Percentiles rank a stretch among this genome's conserved stretches.
These are phyloP conservation scores for Penicillium sp. DNA, from an alignment of 2,329 filamentous ascomycete genomes.

Conservation along the genomic window DNA sequence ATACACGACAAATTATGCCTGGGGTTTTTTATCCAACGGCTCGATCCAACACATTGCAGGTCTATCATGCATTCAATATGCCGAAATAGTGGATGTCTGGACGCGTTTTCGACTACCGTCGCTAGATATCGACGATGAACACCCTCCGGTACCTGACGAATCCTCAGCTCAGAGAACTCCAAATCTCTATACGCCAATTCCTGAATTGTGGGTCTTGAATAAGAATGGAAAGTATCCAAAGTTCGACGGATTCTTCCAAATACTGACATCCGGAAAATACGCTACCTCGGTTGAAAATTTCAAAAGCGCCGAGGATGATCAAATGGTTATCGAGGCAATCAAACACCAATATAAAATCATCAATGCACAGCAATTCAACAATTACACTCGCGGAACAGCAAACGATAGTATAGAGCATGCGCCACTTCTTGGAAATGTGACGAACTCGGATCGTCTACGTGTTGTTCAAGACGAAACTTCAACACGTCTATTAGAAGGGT, in stretches of 20 bases:
- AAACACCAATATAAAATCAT: constrained; percentile 13
- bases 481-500: constrained; percentile 7
- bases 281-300: constrained; percentile 8
- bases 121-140: constrained; percentile 1
- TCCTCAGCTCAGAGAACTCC: neutral
- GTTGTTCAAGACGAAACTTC: constrained; percentile 11
- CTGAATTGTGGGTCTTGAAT: constrained; percentile 8
- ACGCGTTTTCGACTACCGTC: constrained; percentile 8
- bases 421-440: constrained; percentile 7
- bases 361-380: constrained; percentile 9
- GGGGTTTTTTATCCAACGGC: constrained; percentile 1
- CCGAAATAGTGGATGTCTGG: constrained; percentile 7
- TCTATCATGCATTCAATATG: constrained; percentile 10
- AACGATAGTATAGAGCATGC: neutral
- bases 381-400: constrained; percentile 1
- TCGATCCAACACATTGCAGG: constrained; percentile 4
- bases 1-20: constrained; percentile 7
- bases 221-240: neutral
- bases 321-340: constrained; percentile 9
- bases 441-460: neutral
- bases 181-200: constrained; percentile 4
- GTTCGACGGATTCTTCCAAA: constrained; percentile 13
- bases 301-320: neutral
- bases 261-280: constrained; percentile 10
- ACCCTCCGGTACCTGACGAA: constrained; percentile 10